A percentile compares a stretch with the other conserved stretches of the same genome.
Evolutionary conservation across 2,329 filamentous ascomycete genomes (phyloP).

Genomic region (Tolypocladium ophioglossoides): DNA sequence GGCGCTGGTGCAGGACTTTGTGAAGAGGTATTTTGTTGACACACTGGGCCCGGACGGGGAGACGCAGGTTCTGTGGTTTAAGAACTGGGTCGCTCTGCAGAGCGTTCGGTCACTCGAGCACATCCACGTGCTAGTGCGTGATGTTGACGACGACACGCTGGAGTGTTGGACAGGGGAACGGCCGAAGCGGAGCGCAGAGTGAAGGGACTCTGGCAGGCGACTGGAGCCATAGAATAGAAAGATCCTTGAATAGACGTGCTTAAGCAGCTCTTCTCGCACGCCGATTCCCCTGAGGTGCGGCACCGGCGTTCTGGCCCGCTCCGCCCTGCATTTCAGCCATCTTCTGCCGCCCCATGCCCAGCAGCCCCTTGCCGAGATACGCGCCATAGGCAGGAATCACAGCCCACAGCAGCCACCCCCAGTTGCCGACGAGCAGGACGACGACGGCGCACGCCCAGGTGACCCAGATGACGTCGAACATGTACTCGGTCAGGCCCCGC

Average conservation of each 20-base stretch:
- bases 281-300: constrained; percentile 35
- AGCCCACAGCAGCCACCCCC: constrained; percentile 50
- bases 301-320: constrained; percentile 16
- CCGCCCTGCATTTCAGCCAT: constrained; percentile 37
- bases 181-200: constrained; percentile 22
- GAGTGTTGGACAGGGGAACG: constrained; percentile 42
- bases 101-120: constrained; percentile 83
- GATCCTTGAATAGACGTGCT: not conserved
- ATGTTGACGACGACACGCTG: constrained; percentile 40
- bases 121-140: constrained; percentile 64
- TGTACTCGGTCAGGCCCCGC: constrained; percentile 85
- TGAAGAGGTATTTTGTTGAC: constrained; percentile 58
- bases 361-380: constrained; percentile 42
- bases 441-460: constrained; percentile 69
- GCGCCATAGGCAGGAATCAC: constrained; percentile 44
- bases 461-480: constrained; percentile 96
- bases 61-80: constrained; percentile 68
- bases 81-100: constrained; percentile 85
- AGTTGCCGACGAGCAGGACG: constrained; percentile 73
- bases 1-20: constrained; percentile 54
- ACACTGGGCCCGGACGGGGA: constrained; percentile 38
- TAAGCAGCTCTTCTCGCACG: constrained; percentile 44
- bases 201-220: not conserved
- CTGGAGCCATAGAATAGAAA: not conserved
- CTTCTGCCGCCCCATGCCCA: constrained; percentile 41